These are phyloP conservation scores for Candida khao-thaluensis DNA, from an alignment of 805 yeast genomes.

Conservation along the genomic window DNA sequence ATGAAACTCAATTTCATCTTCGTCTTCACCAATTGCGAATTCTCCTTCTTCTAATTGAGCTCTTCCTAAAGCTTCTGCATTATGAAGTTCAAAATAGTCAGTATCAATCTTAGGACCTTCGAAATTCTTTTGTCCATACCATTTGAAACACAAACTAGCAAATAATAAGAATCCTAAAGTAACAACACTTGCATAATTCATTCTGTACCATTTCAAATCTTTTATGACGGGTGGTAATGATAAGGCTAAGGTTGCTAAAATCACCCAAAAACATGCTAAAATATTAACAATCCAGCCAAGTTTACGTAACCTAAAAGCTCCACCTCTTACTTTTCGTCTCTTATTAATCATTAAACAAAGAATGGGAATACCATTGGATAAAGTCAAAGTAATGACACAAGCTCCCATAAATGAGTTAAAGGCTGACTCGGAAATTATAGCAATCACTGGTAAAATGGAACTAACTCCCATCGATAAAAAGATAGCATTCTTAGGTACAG, in stretches of 20 bases:
- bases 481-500: slow-evolving; percentile 70
- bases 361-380: slow-evolving; percentile 78
- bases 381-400: slow-evolving; percentile 69
- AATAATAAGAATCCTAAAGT: slow-evolving; percentile 47
- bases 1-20: slow-evolving; percentile 10
- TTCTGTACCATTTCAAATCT: slow-evolving; percentile 34
- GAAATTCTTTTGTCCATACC: slow-evolving; percentile 64
- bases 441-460: slow-evolving; percentile 58
- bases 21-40: slow-evolving; percentile 20
- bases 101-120: slow-evolving; percentile 60
- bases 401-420: slow-evolving; percentile 84
- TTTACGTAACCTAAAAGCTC: slow-evolving; percentile 61
- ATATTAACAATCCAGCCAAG: slow-evolving; percentile 65
- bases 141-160: slow-evolving; percentile 49
- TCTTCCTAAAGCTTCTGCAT: slow-evolving; percentile 23
- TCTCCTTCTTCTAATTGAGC: slow-evolving; percentile 11
- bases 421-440: slow-evolving; percentile 69
- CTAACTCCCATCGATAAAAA: slow-evolving; percentile 63
- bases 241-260: slow-evolving; percentile 57
- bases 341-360: slow-evolving; percentile 58
- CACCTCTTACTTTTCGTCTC: slow-evolving; percentile 61
- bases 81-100: slow-evolving; percentile 40
- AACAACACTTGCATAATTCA: slow-evolving; percentile 70
- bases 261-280: slow-evolving; percentile 59
- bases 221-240: slow-evolving; percentile 67